Evolutionary conservation across 257 asterid species (phyloP).

Genomic region (Lithospermum erythrorhizon): DNA sequence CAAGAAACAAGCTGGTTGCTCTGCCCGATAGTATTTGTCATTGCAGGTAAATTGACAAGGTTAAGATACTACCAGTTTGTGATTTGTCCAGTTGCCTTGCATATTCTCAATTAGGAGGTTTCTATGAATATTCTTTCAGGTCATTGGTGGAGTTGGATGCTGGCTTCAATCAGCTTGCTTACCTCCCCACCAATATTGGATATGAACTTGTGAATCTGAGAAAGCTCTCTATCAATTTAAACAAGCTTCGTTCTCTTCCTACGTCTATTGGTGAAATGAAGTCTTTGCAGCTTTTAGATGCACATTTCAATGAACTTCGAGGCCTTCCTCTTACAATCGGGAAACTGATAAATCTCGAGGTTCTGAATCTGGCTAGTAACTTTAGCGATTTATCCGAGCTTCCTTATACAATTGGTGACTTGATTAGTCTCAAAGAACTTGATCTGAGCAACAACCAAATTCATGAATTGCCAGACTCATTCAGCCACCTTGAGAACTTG

Average conservation of each 20-base stretch:
- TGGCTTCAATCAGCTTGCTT: conserved; percentile 43
- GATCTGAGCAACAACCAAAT: conserved; percentile 68
- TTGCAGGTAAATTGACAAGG: conserved; percentile 36
- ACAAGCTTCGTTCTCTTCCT: conserved; percentile 48
- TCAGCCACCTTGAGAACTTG: conserved; percentile 29
- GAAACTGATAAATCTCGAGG: conserved; percentile 34
- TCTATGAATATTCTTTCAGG: conserved; percentile 18
- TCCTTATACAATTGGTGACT: conserved; percentile 43
- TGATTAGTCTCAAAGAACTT: conserved; percentile 43
- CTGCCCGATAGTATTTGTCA: conserved; percentile 58
- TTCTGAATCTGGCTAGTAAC: conserved; percentile 48
- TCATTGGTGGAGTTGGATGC: conserved; percentile 53
- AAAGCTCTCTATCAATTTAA: conserved; percentile 30
- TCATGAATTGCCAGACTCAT: conserved; percentile 31
- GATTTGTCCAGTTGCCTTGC: not conserved
- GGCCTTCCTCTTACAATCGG: conserved; percentile 45
- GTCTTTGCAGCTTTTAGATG: conserved; percentile 36
- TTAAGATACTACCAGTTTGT: not conserved
- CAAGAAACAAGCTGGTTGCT: conserved; percentile 39
- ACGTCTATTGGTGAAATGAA: conserved; percentile 50
- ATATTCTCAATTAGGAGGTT: not conserved
- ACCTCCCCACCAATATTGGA: conserved; percentile 51
- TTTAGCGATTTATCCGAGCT: conserved; percentile 43
- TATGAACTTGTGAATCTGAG: conserved; percentile 42
- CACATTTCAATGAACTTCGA: conserved; percentile 49